Percentiles rank a stretch among this genome's conserved stretches.
Conservation (phyloP, 2,329 filamentous ascomycete species). For the Teratosphaeria pseudoeucalypti region DNA sequence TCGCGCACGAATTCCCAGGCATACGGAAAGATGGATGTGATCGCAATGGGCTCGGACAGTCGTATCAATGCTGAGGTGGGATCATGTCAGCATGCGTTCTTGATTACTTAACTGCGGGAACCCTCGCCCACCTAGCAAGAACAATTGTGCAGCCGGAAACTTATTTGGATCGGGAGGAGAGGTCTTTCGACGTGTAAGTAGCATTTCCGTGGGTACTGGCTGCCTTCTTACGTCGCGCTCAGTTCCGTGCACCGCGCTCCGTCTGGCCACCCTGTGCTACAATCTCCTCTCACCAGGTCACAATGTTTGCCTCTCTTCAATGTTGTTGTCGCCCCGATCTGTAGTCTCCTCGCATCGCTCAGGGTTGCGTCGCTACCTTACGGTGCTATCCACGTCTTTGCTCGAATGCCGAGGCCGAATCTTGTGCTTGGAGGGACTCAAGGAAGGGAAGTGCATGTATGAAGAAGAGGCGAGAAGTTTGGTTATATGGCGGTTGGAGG, state of each 20-base stretch:
- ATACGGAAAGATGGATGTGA: conserved; percentile 90
- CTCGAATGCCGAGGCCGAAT: neutral
- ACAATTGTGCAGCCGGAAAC: conserved; percentile 74
- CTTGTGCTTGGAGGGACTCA: neutral
- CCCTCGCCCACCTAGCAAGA: conserved; percentile 60
- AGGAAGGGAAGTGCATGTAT: neutral
- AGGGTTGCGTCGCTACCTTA: neutral
- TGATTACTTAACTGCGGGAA: neutral
- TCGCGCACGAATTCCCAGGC: conserved; percentile 73
- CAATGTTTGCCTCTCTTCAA: neutral
- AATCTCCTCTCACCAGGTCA: neutral
- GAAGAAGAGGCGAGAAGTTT: neutral
- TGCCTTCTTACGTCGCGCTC: conserved; percentile 13
- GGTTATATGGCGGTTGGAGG: neutral
- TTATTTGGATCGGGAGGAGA: conserved; percentile 54
- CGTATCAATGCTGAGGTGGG: conserved; percentile 66
- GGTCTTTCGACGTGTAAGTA: conserved; percentile 47
- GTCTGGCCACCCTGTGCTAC: neutral
- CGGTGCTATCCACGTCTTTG: neutral
- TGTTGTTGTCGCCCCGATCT: neutral
- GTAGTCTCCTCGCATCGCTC: neutral
- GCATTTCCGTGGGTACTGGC: conserved; percentile 30
- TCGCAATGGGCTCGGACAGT: conserved; percentile 81
- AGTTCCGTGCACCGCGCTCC: neutral
- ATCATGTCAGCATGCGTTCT: conserved; percentile 1